Evolutionary conservation across 2,329 filamentous ascomycete genomes (phyloP).

Genomic region (Beauveria pseudobassiana): DNA sequence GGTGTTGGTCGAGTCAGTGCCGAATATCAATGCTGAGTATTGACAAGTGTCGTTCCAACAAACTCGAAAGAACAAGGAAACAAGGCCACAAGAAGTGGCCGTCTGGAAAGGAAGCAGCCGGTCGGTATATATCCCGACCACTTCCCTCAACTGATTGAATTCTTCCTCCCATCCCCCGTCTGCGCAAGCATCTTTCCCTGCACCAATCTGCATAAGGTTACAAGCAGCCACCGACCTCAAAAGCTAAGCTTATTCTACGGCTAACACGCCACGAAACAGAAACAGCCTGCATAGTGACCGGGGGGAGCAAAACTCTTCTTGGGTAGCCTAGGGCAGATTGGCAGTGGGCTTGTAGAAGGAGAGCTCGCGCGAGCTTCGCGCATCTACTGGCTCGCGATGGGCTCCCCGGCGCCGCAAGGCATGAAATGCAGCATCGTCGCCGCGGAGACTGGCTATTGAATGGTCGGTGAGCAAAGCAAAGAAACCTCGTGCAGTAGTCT

Average conservation of each 20-base stretch:
- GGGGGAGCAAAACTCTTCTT: background rate
- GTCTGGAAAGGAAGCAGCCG: background rate
- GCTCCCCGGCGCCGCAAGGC: background rate
- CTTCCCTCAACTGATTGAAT: background rate
- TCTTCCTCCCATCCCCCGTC: background rate
- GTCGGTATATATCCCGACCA: conserved; percentile 10
- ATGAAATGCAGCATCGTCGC: conserved; percentile 2
- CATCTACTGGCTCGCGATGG: background rate
- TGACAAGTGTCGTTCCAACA: background rate
- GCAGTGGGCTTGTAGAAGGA: background rate
- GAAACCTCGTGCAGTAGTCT: background rate
- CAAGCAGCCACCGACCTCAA: background rate
- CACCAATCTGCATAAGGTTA: background rate
- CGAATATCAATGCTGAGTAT: background rate
- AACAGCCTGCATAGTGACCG: background rate
- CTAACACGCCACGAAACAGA: conserved; percentile 5
- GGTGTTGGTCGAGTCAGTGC: background rate
- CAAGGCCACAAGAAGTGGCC: conserved; percentile 10
- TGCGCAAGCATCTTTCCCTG: background rate
- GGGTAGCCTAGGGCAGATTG: background rate
- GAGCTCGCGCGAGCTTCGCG: conserved; percentile 4
- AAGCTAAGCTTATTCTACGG: background rate
- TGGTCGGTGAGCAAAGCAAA: conserved; percentile 2
- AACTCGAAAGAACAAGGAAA: background rate
- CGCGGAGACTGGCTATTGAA: background rate